A percentile compares a stretch with the other conserved stretches of the same genome.
phyloP scores from a whole-genome alignment of 495 filamentous ascomycete species.

The Penicillium bialowiezense region DNA sequence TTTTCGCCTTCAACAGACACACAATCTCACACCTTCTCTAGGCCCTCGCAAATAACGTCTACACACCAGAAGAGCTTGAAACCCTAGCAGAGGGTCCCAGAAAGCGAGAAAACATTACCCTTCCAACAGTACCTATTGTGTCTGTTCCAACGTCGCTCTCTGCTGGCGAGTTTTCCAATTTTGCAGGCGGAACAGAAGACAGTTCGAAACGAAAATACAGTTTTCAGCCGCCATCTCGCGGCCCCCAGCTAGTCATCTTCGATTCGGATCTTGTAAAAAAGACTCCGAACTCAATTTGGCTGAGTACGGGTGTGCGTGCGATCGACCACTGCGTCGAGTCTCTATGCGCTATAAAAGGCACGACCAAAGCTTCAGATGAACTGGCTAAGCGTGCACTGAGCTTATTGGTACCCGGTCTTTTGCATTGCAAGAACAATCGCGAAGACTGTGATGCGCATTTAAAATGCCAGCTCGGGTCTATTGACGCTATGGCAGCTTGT shows the following conservation, averaged over 20 bases:
- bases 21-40: conserved; percentile 4
- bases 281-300: conserved; percentile 58
- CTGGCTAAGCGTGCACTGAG: conserved; percentile 43
- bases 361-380: conserved; percentile 38
- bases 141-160: conserved; percentile 63
- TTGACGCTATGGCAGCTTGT: conserved; percentile 54
- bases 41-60: conserved; percentile 49
- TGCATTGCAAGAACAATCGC: conserved; percentile 45
- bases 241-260: conserved; percentile 54
- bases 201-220: conserved; percentile 50
- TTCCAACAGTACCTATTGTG: conserved; percentile 51
- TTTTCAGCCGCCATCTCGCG: conserved; percentile 45
- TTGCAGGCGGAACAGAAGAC: conserved; percentile 57
- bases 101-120: conserved; percentile 31
- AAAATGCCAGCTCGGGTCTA: conserved; percentile 52
- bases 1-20: not conserved
- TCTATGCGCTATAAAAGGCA: conserved; percentile 42
- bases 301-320: conserved; percentile 58
- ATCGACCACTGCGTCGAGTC: conserved; percentile 67
- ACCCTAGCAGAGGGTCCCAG: conserved; percentile 37
- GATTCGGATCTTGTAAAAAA: conserved; percentile 53
- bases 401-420: conserved; percentile 48
- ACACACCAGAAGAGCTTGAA: conserved; percentile 40
- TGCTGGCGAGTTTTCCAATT: conserved; percentile 58
- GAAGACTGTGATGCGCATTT: conserved; percentile 47